Evolutionary conservation across 2,329 filamentous ascomycete species (phyloP), one percentile per base, ranked within the genome.

Genomic region (Pseudofabraea citricarpa): DNA sequence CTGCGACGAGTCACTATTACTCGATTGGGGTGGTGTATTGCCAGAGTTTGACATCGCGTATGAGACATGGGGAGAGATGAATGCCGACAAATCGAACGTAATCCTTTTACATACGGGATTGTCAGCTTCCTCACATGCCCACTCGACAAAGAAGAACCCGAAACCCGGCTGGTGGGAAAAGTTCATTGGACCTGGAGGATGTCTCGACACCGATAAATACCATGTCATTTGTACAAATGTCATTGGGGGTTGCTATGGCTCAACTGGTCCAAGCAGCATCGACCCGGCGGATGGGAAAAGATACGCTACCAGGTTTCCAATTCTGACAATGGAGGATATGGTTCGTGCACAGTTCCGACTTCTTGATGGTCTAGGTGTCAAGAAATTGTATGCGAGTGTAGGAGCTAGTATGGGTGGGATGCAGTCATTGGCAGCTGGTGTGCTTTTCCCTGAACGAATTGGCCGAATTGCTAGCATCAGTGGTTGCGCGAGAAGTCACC

Each of bases 81-180:
- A 95, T 59, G 68, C 73, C 15, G 82, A 90, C 65, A 85, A 78
- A 64, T 88, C 81, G 60, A 98, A 98, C 64, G 90, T 83, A 4
- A 93, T 98, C 49, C 75, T 98, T 7, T 70, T 98, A 2, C 90
- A 97, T 63, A 98, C 93, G 0, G 93, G 93, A 7, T 75, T 98
- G 5, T 96, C 90, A 1, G 93, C 93, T n/a, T 96, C 90, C 6
- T 97, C 90, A 45, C 93, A 98, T 67, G 93, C 93, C 2, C 90
- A 90, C 60, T 96, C 90, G 45, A 97, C 91, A n/a, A 74, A 79
- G 41, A 71, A 74, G 8, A 98, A 98, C 63, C 78, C 87, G 0
- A 86, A 90, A 63, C 85, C 90, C 0, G 93, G 93, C 3, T 98
- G 93, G 93, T 98, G 93, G 93, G 93, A 98, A 67, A 91, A 86